Evolutionary conservation across 169 alveolate genomes (phyloP), one percentile per base, ranked within the genome.

Genomic region (Plasmodium relictum): DNA sequence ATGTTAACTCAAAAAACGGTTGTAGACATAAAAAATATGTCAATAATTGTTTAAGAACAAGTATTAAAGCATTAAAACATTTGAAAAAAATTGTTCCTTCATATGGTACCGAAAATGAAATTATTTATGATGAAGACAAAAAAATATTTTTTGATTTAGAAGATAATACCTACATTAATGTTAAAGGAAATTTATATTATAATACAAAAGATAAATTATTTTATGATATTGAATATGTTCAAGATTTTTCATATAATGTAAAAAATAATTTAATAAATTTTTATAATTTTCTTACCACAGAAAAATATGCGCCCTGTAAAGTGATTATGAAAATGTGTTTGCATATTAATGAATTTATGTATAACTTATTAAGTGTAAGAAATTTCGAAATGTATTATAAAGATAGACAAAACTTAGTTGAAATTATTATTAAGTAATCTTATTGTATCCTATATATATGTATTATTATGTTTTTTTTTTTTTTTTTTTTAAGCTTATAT

Each of bases 291-390:
- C 18, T 78, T 0, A 22, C 63, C 14, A 78, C 89, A 5, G 78
- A 78, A 56, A 78, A 78, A 24, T 58, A 58, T 65, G 89, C 89
- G 1, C 89, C 89, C 10, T 78, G 89, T 59, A 78, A 78, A 45
- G 50, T 78, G 0, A 78, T 78, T 56, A 78, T 78, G 89, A 39
- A 70, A 5, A 54, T 78, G 44, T 78, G 89, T 37, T 10, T 68
- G 6, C 74, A 44, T 20, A 37, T 78, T 48, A 78, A 78, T 42
- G 39, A 66, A 16, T 62, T 78, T 18, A 78, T 78, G 89, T 14
- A 63, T 31, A 78, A 42, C 69, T 31, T 78, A 5, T 58, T 78
- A 18, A 45, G 78, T 3, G 10, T 78, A 14, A 22, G 31, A 2
- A 48, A 65, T n/a, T 63, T 31, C 37, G 52, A 78, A 18, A 24